Evolutionary conservation across 371 early-diverging fungal species (phyloP).

Genomic region (Apophysomyces trapeziformis): DNA sequence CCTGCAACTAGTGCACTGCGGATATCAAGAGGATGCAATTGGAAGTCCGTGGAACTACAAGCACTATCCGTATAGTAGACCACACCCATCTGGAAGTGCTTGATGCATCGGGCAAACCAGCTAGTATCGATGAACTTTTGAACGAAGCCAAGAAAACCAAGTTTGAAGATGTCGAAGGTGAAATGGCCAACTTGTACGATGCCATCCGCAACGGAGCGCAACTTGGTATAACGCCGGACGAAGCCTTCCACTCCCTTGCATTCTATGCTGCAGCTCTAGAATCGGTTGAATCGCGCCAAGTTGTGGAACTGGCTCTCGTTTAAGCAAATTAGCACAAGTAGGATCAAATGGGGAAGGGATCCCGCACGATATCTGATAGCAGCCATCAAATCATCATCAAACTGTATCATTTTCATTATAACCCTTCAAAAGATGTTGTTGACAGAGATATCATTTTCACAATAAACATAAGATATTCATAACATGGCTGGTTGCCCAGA

Average conservation of each 20-base stretch:
- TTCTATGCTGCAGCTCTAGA: constrained; percentile 47
- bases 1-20: constrained; percentile 38
- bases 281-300: constrained; percentile 39
- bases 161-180: constrained; percentile 52
- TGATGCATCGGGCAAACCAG: constrained; percentile 29
- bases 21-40: constrained; percentile 37
- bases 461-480: no score
- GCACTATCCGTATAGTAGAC: constrained; percentile 39
- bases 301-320: constrained; percentile 24
- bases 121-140: constrained; percentile 11
- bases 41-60: constrained; percentile 47
- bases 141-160: constrained; percentile 18
- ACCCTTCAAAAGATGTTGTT: no score
- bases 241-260: constrained; percentile 53
- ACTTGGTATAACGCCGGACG: constrained; percentile 40
- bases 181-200: constrained; percentile 40
- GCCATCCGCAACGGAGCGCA: constrained; percentile 32
- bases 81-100: constrained; percentile 33
- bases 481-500: not conserved
- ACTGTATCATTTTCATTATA: no score
- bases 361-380: no score
- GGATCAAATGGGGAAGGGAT: no score
- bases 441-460: no score
- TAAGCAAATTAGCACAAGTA: constrained; percentile 2
- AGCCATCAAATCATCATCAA: no score